Percentiles rank a stretch among this genome's conserved stretches.
phyloP scores from a whole-genome alignment of 257 asterid species.

The Gentiana straminea region DNA sequence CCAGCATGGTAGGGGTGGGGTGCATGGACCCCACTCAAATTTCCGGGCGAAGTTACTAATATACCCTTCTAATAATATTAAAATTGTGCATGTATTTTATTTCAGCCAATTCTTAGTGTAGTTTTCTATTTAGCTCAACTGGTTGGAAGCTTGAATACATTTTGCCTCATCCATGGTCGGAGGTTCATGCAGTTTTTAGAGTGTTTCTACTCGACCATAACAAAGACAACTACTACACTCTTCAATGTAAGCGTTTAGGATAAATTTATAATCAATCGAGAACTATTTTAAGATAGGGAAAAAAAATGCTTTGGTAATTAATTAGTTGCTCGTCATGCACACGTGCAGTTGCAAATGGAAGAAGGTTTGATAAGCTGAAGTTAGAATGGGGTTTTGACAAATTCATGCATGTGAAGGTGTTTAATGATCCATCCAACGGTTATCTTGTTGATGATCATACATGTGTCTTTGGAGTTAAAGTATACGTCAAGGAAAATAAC shows the following conservation, averaged over 20 bases:
- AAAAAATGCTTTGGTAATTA: too few species aligned
- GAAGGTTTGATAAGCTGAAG: constrained; percentile 45
- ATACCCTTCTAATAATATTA: too few species aligned
- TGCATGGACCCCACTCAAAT: too few species aligned
- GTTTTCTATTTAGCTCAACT: too few species aligned
- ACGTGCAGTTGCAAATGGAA: constrained; percentile 24
- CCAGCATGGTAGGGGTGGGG: too few species aligned
- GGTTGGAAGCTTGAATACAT: too few species aligned
- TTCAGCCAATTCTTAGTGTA: too few species aligned
- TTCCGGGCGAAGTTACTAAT: too few species aligned
- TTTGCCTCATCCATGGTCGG: constrained; percentile 35
- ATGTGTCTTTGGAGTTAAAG: constrained; percentile 52
- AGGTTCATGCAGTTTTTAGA: constrained; percentile 39
- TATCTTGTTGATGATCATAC: constrained; percentile 41
- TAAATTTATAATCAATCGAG: too few species aligned
- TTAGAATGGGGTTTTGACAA: constrained; percentile 50
- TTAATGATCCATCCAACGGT: constrained; percentile 42
- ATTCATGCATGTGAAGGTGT: constrained; percentile 34
- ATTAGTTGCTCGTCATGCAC: background rate
- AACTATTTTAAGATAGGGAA: too few species aligned
- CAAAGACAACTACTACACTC: constrained; percentile 37
- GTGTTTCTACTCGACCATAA: constrained; percentile 57
- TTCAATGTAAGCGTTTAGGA: constrained; percentile 36
- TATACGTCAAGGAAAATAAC: constrained; percentile 39
- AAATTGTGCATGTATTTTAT: too few species aligned